A percentile compares a stretch with the other conserved stretches of the same genome.
These are phyloP conservation scores for Fragaria ananassa DNA, from an alignment of 306 rosid genomes.

Conservation along the genomic window DNA sequence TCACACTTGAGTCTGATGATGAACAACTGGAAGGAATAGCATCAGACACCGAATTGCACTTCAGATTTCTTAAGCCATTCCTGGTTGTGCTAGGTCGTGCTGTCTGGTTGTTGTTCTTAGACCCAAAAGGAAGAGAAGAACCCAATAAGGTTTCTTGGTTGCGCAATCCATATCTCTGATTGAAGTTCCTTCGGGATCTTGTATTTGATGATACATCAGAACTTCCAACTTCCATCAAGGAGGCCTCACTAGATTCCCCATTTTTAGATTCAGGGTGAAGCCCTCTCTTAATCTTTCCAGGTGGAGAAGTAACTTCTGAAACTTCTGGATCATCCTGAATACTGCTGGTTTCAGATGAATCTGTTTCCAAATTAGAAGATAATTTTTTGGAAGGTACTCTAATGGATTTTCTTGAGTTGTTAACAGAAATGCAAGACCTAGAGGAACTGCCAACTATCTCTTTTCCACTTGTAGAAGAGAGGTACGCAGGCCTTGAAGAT, in stretches of 20 bases:
- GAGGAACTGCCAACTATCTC: slow-evolving; percentile 82
- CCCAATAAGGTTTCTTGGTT: slow-evolving; percentile 43
- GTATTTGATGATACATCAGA: slow-evolving; percentile 57
- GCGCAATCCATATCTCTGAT: slow-evolving; percentile 49
- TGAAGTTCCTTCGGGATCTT: slow-evolving; percentile 52
- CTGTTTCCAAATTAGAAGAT: slow-evolving; percentile 54
- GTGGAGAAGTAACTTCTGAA: slow-evolving; percentile 42
- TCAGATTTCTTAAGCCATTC: slow-evolving; percentile 78
- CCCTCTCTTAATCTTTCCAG: slow-evolving; percentile 52
- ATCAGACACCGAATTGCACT: slow-evolving; percentile 76
- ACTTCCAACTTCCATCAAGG: slow-evolving; percentile 57
- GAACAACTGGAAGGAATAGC: slow-evolving; percentile 57
- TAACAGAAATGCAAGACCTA: slow-evolving; percentile 35
- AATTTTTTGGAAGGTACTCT: slow-evolving; percentile 45
- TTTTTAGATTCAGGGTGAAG: slow-evolving; percentile 37
- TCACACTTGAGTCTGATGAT: slow-evolving; percentile 46
- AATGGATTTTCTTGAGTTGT: slow-evolving; percentile 53
- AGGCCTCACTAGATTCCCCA: slow-evolving; percentile 35
- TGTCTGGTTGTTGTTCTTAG: slow-evolving; percentile 43
- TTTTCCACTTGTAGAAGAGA: slow-evolving; percentile 56
- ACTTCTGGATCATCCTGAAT: slow-evolving; percentile 66
- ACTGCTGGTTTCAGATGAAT: slow-evolving; percentile 76
- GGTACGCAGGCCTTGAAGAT: slow-evolving; percentile 49
- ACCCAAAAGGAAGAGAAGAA: slow-evolving; percentile 26
- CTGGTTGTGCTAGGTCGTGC: slow-evolving; percentile 52